A percentile compares a stretch with the other conserved stretches of the same genome.
phyloP scores from a whole-genome alignment of 306 rosid species.

The Mucuna pruriens region DNA sequence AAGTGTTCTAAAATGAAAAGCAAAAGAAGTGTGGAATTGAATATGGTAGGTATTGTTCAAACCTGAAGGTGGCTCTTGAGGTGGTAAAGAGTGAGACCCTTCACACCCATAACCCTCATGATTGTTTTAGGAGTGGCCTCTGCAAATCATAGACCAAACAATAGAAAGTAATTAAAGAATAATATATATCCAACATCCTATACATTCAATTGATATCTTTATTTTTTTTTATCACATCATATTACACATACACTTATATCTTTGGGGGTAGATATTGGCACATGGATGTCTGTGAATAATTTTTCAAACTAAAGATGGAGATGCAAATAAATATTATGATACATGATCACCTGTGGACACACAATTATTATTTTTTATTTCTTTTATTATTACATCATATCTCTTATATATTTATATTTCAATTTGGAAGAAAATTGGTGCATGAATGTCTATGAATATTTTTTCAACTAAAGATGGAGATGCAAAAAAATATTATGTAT shows the following conservation, averaged over 20 bases:
- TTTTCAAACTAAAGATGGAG: not conserved
- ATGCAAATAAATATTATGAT: not conserved
- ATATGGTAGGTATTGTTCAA: slow-evolving; percentile 30
- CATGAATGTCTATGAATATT: not conserved
- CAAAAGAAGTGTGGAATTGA: slow-evolving; percentile 32
- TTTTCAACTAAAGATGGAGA: not conserved
- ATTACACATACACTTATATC: too few species aligned
- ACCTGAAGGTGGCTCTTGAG: slow-evolving; percentile 99
- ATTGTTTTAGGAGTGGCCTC: slow-evolving; percentile 99
- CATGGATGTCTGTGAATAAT: not conserved
- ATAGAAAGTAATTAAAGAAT: not conserved
- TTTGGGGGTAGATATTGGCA: too few species aligned
- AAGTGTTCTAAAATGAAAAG: slow-evolving; percentile 31
- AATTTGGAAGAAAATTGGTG: too few species aligned
- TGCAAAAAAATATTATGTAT: not conserved
- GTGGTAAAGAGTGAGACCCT: slow-evolving; percentile 99
- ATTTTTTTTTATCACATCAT: too few species aligned
- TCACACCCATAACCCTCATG: slow-evolving; percentile 99
- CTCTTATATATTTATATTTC: too few species aligned
- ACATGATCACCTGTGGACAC: too few species aligned
- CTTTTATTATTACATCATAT: too few species aligned
- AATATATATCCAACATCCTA: too few species aligned
- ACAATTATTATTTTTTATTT: too few species aligned
- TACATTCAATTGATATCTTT: too few species aligned
- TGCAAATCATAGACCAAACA: slow-evolving; percentile 30